These are phyloP conservation scores for Acer saccharum DNA, from an alignment of 345 rosid species.

Conservation along the genomic window DNA sequence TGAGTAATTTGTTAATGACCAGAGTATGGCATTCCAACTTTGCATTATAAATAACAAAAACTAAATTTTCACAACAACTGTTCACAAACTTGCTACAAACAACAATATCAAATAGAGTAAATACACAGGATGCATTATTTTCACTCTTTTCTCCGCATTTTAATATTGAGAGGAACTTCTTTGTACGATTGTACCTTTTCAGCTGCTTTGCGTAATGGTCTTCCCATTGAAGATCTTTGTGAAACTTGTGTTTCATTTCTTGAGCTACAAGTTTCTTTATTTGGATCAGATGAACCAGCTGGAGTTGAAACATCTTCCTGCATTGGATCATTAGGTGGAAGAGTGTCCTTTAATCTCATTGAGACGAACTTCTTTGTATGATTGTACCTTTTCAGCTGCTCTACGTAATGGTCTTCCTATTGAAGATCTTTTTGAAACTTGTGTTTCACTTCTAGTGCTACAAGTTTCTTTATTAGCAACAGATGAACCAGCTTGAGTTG, in stretches of 20 bases:
- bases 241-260: conserved; percentile 25
- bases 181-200: conserved; percentile 68
- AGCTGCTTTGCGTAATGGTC: conserved; percentile 59
- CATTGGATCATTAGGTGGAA: conserved; percentile 25
- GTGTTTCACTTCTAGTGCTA: conserved; percentile 23
- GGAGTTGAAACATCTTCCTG: conserved; percentile 27
- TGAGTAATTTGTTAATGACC: too few species aligned
- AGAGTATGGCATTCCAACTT: neutral
- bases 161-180: conserved; percentile 49
- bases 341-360: conserved; percentile 12
- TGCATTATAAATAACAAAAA: neutral
- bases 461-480: conserved; percentile 23
- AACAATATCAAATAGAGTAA: neutral
- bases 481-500: conserved; percentile 14
- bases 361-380: conserved; percentile 59
- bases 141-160: conserved; percentile 45
- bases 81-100: neutral
- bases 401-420: conserved; percentile 56
- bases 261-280: conserved; percentile 24
- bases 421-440: conserved; percentile 37
- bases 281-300: conserved; percentile 9
- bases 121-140: neutral
- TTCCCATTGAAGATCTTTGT: conserved; percentile 48
- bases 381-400: conserved; percentile 62
- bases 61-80: neutral